Conservation (phyloP, 306 rosid species). For the Macrotyloma uniflorum region DNA sequence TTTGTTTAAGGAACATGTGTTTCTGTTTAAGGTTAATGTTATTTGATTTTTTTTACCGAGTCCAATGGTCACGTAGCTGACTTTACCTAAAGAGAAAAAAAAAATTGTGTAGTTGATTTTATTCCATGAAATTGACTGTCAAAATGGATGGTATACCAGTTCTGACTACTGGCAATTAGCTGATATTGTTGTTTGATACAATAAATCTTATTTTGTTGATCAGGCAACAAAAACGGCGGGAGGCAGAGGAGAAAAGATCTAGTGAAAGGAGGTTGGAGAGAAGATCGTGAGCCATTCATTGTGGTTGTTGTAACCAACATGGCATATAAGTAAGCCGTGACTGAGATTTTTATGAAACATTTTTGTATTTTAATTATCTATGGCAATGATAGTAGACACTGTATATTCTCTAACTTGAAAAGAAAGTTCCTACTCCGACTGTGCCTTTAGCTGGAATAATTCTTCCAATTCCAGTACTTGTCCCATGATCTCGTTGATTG, state of each 20-base stretch:
- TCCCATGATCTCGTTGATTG: background rate
- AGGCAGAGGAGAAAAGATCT: conserved; percentile 91
- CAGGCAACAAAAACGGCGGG: conserved; percentile 86
- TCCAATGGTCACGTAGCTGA: background rate
- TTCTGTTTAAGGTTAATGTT: background rate
- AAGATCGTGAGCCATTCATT: conserved; percentile 61
- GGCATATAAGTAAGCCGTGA: background rate
- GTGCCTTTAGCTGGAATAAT: background rate
- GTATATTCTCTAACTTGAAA: conserved; percentile 40
- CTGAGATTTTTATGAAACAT: background rate
- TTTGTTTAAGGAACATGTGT: background rate
- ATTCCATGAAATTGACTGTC: background rate
- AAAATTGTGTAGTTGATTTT: background rate
- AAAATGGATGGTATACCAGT: background rate
- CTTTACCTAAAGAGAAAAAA: background rate
- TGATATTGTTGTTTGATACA: background rate
- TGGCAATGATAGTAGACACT: conserved; percentile 16
- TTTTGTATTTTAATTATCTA: conserved; percentile 33
- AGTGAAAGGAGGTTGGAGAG: conserved; percentile 73
- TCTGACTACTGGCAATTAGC: background rate
- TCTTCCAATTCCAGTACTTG: background rate
- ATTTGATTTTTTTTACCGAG: background rate
- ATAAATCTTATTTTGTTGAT: conserved; percentile 23
- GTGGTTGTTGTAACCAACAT: conserved; percentile 18
- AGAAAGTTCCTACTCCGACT: background rate